Base-by-base conservation (phyloP, 2,329 filamentous ascomycete genomes). In the Kalmusia sp. region DNA sequence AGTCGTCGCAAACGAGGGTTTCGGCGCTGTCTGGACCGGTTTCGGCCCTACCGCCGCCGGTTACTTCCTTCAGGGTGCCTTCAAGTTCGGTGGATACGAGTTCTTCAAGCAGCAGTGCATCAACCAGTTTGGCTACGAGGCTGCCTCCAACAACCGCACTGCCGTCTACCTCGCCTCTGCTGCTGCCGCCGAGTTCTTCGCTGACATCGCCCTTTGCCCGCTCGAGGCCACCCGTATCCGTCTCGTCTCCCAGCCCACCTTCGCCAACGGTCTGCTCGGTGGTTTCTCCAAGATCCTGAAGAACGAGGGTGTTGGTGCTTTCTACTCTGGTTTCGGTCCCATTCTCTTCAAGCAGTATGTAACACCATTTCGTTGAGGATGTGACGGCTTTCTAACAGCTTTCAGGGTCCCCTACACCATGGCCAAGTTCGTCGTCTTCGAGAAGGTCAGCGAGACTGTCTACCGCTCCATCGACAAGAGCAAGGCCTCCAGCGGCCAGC, bases 31-130 rank as follows among this genome's bases (percentile, higher is more conserved):
- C 70, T 82, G 91, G 77, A 96, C 92, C 66, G 91, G 91, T 79
- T 85, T 87, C 77, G 92, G 92, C 67, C 92, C 91, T 71, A 96
- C 91, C 74, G 87, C 87, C 66, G 90, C 91, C 63, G 91, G 91
- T 78, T 96, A 96, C 83, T 96, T 96, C 88, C 87, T 96, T 70
- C 91, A 96, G 82, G 91, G 92, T 75, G 89, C 91, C 70, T 87
- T 95, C 85, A 96, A 96, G 83, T 95, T 95, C 78, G 92, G 92
- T 78, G 92, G 92, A 77, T 96, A 96, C 80, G 92, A 96, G 82
- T 88, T 96, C 82, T 96, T 96, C 89, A 96, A 96, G 88, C 86
- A 93, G 82, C 90, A 95, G 81, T 86, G 82, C 74, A 95, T 96
- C 79, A 89, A 91, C 83, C 58, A 83, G 59, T 79, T 96, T 71